phyloP scores from a whole-genome alignment of 306 rosid genomes.

The Dalbergia cochinchinensis region DNA sequence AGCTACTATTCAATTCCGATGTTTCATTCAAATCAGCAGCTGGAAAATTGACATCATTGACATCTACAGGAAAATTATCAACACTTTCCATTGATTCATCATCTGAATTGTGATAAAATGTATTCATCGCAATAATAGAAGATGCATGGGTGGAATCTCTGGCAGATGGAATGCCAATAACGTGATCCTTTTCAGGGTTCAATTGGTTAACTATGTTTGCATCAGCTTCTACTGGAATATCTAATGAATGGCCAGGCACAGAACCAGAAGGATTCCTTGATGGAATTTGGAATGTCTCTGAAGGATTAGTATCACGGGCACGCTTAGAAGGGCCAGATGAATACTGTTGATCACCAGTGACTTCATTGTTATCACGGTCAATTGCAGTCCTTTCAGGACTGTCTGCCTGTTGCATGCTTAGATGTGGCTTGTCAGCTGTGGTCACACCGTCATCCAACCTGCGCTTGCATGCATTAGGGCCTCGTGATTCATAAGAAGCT shows the following conservation, averaged over 20 bases:
- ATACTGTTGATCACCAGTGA: slow-evolving; percentile 66
- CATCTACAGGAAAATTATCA: slow-evolving; percentile 78
- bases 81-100: slow-evolving; percentile 98
- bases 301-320: slow-evolving; percentile 63
- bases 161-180: slow-evolving; percentile 61
- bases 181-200: slow-evolving; percentile 69
- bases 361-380: slow-evolving; percentile 84
- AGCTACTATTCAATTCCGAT: slow-evolving; percentile 89
- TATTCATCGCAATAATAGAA: slow-evolving; percentile 95
- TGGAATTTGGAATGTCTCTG: slow-evolving; percentile 67
- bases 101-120: slow-evolving; percentile 66
- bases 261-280: slow-evolving; percentile 69
- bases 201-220: slow-evolving; percentile 47
- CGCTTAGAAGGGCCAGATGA: slow-evolving; percentile 89
- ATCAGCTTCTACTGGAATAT: slow-evolving; percentile 58
- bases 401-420: slow-evolving; percentile 70
- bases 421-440: slow-evolving; percentile 18
- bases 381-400: slow-evolving; percentile 82
- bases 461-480: slow-evolving; percentile 82
- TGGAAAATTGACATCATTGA: slow-evolving; percentile 78
- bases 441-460: slow-evolving; percentile 75
- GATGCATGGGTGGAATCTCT: slow-evolving; percentile 94
- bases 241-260: slow-evolving; percentile 77
- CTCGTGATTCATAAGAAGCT: slow-evolving; percentile 88
- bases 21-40: slow-evolving; percentile 88